phyloP scores from a whole-genome alignment of 1,139 yeast genomes.

The Pichia sorboxylosa region DNA sequence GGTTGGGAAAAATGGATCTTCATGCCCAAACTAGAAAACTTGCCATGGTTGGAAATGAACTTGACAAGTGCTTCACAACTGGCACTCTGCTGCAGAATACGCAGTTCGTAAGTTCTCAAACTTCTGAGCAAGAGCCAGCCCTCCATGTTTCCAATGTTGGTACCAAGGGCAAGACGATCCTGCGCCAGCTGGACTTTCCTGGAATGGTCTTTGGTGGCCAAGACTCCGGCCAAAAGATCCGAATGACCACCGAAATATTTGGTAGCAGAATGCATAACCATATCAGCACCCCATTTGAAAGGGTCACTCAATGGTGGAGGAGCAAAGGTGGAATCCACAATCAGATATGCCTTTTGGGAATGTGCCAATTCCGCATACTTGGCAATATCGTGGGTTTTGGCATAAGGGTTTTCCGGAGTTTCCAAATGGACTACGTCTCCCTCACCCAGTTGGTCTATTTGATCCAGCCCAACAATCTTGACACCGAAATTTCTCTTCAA shows the following conservation, averaged over 20 bases:
- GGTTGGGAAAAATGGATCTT: conserved; percentile 43
- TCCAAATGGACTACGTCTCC: conserved; percentile 82
- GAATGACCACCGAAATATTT: conserved; percentile 91
- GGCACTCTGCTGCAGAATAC: conserved; percentile 55
- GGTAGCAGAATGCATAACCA: conserved; percentile 82
- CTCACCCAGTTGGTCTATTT: conserved; percentile 34
- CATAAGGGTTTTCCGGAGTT: conserved; percentile 80
- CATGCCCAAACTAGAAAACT: conserved; percentile 37
- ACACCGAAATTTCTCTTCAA: conserved; percentile 51
- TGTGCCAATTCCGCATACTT: conserved; percentile 62
- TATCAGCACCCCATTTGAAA: conserved; percentile 68
- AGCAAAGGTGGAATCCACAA: conserved; percentile 88
- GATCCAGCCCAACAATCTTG: conserved; percentile 41
- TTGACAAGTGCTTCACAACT: conserved; percentile 54
- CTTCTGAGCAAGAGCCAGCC: conserved; percentile 65
- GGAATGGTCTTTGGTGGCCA: conserved; percentile 46
- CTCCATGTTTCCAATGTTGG: conserved; percentile 70
- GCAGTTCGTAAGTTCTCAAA: conserved; percentile 62
- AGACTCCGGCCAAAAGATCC: conserved; percentile 75
- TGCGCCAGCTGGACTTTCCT: conserved; percentile 34
- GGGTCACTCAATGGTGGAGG: conserved; percentile 84
- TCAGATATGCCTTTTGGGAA: conserved; percentile 52
- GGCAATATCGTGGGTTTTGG: conserved; percentile 47
- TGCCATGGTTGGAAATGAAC: conserved; percentile 36
- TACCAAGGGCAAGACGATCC: conserved; percentile 64